Percentiles rank a stretch among this genome's conserved stretches.
Evolutionary conservation across 208 protist genomes (phyloP).

Genomic region (Leishmania aethiopica): DNA sequence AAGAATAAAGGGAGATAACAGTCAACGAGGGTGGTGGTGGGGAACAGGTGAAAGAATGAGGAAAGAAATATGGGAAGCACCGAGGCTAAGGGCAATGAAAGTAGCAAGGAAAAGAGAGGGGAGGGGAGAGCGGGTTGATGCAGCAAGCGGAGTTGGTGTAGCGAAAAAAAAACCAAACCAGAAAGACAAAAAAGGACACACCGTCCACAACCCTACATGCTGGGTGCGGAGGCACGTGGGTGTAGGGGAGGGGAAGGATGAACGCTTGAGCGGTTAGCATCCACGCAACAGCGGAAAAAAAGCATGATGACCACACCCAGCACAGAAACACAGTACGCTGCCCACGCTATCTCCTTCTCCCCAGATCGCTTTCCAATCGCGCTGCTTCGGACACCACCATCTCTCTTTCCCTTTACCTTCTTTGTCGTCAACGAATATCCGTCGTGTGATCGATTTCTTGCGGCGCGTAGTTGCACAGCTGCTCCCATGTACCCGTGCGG

Average conservation of each 20-base stretch:
- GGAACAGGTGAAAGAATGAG: background rate
- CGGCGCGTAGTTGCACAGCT: slow-evolving; percentile 69
- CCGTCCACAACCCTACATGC: background rate
- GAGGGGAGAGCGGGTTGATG: background rate
- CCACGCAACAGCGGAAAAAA: background rate
- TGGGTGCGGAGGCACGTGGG: background rate
- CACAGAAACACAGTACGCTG: background rate
- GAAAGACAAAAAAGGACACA: background rate
- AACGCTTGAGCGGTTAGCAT: background rate
- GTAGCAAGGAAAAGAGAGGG: background rate
- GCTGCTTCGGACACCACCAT: background rate
- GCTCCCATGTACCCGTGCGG: slow-evolving; percentile 76
- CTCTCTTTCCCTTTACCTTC: background rate
- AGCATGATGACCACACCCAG: background rate
- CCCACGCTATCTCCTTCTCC: background rate
- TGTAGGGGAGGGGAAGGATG: background rate
- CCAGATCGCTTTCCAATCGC: background rate
- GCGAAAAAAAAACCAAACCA: background rate
- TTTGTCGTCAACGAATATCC: slow-evolving; percentile 58
- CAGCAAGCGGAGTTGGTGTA: background rate
- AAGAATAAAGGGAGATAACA: background rate
- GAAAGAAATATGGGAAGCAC: background rate
- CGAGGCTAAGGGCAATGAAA: background rate
- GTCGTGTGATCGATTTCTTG: slow-evolving; percentile 80
- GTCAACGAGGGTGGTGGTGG: background rate